Evolutionary conservation across 208 protist genomes (phyloP).

Genomic region (Leishmania turanica): DNA sequence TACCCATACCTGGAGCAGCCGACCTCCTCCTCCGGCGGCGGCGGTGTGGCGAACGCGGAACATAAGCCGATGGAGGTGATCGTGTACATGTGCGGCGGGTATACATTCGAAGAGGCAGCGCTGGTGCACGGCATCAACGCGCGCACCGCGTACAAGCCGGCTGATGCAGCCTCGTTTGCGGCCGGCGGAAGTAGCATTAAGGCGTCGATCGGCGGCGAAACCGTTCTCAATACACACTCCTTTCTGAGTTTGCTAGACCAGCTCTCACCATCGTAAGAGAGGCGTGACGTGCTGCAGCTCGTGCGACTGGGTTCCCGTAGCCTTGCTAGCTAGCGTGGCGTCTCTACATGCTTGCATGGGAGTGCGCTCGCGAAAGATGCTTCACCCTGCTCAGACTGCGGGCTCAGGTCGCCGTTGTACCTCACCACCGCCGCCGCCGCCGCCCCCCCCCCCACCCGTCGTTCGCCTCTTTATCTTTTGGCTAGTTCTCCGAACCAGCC

Average conservation of each 20-base stretch:
- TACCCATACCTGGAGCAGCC: slow-evolving; percentile 67
- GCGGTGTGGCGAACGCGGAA: slow-evolving; percentile 14
- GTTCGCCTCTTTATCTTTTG: not conserved
- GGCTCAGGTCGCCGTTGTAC: not conserved
- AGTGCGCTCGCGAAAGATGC: not conserved
- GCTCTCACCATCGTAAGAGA: slow-evolving; percentile 20
- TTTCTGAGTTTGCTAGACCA: slow-evolving; percentile 56
- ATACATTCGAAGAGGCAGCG: slow-evolving; percentile 83
- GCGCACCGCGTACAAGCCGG: slow-evolving; percentile 58
- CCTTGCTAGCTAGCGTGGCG: not conserved
- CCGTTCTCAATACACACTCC: slow-evolving; percentile 55
- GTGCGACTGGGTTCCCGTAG: not conserved
- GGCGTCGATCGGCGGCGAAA: slow-evolving; percentile 59
- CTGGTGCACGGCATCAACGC: slow-evolving; percentile 74
- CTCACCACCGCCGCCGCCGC: not conserved
- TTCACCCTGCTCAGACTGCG: too few relatives aligned
- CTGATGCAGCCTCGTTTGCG: slow-evolving; percentile 42
- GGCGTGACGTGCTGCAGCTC: too few relatives aligned
- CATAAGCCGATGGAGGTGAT: slow-evolving; percentile 71
- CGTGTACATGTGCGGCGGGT: slow-evolving; percentile 89
- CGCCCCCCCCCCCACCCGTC: not conserved
- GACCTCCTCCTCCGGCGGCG: slow-evolving; percentile 30
- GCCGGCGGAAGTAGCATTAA: slow-evolving; percentile 33
- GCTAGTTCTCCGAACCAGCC: not conserved
- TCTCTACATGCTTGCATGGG: not conserved